Base-by-base conservation (phyloP, 352 stramenopile species). In the Pythium utonaiense region DNA sequence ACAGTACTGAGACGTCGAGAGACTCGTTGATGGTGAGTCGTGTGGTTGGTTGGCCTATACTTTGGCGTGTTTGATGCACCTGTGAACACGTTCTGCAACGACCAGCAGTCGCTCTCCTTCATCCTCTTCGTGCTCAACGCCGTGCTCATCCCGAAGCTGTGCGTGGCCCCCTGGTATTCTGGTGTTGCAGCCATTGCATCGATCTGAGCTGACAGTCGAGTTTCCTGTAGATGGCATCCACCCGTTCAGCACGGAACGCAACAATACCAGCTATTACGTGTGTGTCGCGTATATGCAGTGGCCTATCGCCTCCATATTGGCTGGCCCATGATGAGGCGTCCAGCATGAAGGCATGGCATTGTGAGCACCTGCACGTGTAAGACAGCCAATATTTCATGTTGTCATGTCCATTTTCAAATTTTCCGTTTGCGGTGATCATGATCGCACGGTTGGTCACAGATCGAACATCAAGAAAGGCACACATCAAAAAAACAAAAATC, bases 141-240 rank as follows among this genome's bases (percentile, higher is more conserved):
- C 9, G 45, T 96, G 54, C 68, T 81, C 60, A 96, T 96, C 71
- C 89, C 93, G 62, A 95, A 95, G 64, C 75, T 95, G 83, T 94
- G 56, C 55, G 71, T 52, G 25, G 5, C n/a, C n/a, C 36, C 16
- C 36, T 9, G n/a, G n/a, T n/a, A n/a, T n/a, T n/a, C n/a, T n/a
- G 36, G 16, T 44, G 5, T 21, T 44, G 3, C 16, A 10, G 5
- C 16, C 19, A 24, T 14, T 22, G 6, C 17, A 14, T 25, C 17
- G 4, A 6, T 19, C n/a, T 6, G 19, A 8, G 14, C 21, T 47
- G 16, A 51, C 27, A 12, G 8, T 21, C 5, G 9, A 34, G 6
- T 12, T n/a, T 3, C 33, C 16, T 86, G 33, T 68, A 92, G 81
- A 69, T 96, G 87, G 87, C 82, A 71, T 96, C 3, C 85, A 94